These are phyloP conservation scores for Aphanocladium album DNA, from an alignment of 2,329 filamentous ascomycete species.

Conservation along the genomic window DNA sequence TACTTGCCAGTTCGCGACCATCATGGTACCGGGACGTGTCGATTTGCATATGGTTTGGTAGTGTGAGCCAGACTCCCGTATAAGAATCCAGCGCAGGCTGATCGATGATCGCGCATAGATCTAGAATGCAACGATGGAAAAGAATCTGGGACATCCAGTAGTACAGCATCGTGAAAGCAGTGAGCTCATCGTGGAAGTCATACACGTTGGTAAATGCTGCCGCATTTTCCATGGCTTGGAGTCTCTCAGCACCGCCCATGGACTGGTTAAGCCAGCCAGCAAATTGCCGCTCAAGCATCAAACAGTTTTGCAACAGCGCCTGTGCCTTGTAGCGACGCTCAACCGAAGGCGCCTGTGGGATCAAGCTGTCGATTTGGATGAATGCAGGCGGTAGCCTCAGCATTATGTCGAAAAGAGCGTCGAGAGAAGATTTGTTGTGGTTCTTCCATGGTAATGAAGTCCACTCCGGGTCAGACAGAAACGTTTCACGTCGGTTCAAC, in stretches of 20 bases:
- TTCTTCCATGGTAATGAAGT: conserved; percentile 44
- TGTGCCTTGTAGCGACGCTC: conserved; percentile 41
- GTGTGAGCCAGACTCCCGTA: conserved; percentile 33
- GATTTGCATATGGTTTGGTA: conserved; percentile 34
- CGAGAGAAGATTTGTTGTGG: conserved; percentile 47
- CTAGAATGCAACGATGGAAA: conserved; percentile 44
- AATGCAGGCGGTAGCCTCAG: conserved; percentile 44
- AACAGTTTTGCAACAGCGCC: conserved; percentile 43
- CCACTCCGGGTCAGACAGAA: conserved; percentile 50
- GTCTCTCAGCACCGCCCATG: conserved; percentile 34
- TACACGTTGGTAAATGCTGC: conserved; percentile 42
- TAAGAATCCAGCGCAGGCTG: conserved; percentile 39
- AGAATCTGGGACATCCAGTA: conserved; percentile 50
- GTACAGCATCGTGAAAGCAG: conserved; percentile 45
- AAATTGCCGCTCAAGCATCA: conserved; percentile 44
- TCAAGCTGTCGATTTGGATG: conserved; percentile 38
- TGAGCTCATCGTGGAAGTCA: conserved; percentile 39
- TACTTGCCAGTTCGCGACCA: conserved; percentile 39
- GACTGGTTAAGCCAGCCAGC: conserved; percentile 39
- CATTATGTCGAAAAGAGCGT: conserved; percentile 48
- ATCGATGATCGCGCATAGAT: conserved; percentile 39
- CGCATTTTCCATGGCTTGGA: conserved; percentile 23
- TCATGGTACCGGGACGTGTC: conserved; percentile 40
- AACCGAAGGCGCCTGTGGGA: conserved; percentile 33
- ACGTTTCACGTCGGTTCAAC: conserved; percentile 44